Base-by-base conservation (phyloP, 306 rosid genomes). In the Fragaria ananassa region DNA sequence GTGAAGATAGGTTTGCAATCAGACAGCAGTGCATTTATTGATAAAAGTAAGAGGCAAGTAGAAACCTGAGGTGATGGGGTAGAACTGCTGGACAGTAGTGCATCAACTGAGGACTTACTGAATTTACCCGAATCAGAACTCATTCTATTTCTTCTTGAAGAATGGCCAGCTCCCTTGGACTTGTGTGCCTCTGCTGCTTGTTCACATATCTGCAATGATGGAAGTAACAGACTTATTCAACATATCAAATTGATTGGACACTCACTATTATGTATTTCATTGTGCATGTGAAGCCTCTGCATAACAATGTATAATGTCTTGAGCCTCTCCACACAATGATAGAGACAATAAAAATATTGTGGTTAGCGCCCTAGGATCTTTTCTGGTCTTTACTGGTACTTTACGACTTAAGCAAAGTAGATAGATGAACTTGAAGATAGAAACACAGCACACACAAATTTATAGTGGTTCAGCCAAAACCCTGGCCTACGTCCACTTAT, bases 121-220 rank as follows among this genome's bases (percentile, higher is more conserved):
- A 82, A 85, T 80, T 83, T 91, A 71, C 89, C 76, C 8, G 86
- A 81, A 72, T 90, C 96, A 61, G 92, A 83, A 78, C 88, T 86
- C 81, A 73, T 81, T 77, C 91, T 87, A 86, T 84, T 89, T 82
- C 91, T 88, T 57, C 97, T 89, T 68, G 93, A 88, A 79, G 88
- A 83, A 83, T 88, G 89, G 63, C 86, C 81, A 49, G 5, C 80
- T 57, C 86, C 96, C 89, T 92, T 94, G 72, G 98, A 90, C 81
- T 89, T 89, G 90, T 89, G 97, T 57, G 96, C 95, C 80, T 90
- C 99, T 6, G 99, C 97, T 57, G 99, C 97, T 88, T 82, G 94
- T 86, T 95, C 99, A 81, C 99, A 92, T 88, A 95, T 92, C 98
- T 95, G 87, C 87, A 84, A 67, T 61, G 21, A 57, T 64, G 65